Base-by-base conservation (phyloP, 108 stramenopile species). In the Stephanodiscus minutulus region DNA sequence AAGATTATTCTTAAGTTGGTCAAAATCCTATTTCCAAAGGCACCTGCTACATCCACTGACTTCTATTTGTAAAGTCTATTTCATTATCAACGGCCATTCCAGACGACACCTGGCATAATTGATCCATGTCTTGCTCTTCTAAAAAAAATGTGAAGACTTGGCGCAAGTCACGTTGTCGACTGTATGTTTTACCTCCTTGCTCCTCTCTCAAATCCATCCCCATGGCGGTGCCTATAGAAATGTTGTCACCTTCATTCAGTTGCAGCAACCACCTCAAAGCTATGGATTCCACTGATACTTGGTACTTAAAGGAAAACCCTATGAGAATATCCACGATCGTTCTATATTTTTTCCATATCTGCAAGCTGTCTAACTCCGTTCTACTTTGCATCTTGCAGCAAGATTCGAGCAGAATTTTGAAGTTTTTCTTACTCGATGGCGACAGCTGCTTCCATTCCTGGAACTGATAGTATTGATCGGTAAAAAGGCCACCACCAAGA, bases 181-280 rank as follows among this genome's bases (percentile, higher is more conserved):
- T 73, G 24, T 68, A 75, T 48, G 61, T 62, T 21, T 21, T 15
- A 9, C 79, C 70, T 29, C 77, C 77, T 52, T 78, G 56, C 25
- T 77, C 65, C 36, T 77, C 72, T 35, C 20, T 57, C 35, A 76
- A 48, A 64, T 81, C 62, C 61, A 62, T 59, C 1, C 70, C 71
- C 58, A 82, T 55, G 35, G 60, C 31, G 17, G 61, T 66, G 39
- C 71, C 77, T 22, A 72, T 75, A 49, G 78, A 58, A 41, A 75
- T 57, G 33, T 66, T 74, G 18, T 35, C 73, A 20, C 76, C 62
- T 44, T 68, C 44, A 53, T 84, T 79, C 6, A 82, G 60, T 60
- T 92, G 85, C 35, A 90, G 67, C 7, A 74, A 29, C 86, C 87
- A 92, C 25, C 91, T 84, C 13, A 92, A 44, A 12, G 77, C 87